These are phyloP conservation scores for Paspalum notatum DNA, from an alignment of 176 grass and related monocot genomes.

Conservation along the genomic window DNA sequence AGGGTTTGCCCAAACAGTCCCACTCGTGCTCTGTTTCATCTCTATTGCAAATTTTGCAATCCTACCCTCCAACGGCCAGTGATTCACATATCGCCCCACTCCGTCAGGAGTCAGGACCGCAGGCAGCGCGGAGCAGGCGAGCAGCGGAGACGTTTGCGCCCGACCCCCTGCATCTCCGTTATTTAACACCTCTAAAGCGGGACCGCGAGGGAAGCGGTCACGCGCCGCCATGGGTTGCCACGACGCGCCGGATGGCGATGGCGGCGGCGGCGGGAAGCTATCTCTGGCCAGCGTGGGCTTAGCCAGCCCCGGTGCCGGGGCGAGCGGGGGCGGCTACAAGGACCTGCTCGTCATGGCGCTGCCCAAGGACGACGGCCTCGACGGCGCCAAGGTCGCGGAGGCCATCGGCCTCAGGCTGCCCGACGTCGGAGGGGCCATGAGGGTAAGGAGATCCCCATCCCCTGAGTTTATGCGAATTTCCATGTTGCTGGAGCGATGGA, in stretches of 20 bases:
- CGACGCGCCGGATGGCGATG: conserved; percentile 10
- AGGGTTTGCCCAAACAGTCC: neutral
- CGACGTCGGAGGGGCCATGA: conserved; percentile 45
- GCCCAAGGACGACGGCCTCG: conserved; percentile 50
- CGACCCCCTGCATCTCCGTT: neutral
- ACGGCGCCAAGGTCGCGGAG: conserved; percentile 44
- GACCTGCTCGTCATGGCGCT: conserved; percentile 55
- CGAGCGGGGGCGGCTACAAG: conserved; percentile 38
- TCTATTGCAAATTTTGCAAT: neutral
- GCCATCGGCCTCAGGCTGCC: conserved; percentile 42
- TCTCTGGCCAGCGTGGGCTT: conserved; percentile 51
- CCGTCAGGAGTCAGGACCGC: neutral
- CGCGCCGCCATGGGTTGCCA: conserved; percentile 45
- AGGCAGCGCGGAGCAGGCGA: neutral
- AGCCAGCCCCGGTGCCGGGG: conserved; percentile 1
- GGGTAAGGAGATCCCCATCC: conserved; percentile 19
- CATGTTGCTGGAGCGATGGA: neutral
- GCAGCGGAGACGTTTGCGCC: neutral
- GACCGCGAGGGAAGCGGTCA: conserved; percentile 28
- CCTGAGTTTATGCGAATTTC: neutral
- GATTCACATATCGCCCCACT: neutral
- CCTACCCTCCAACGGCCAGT: neutral
- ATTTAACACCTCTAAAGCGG: conserved; percentile 21
- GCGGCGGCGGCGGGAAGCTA: conserved; percentile 13
- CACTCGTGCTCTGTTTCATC: neutral